Evolutionary conservation across 495 filamentous ascomycete genomes (phyloP), one percentile per base, ranked within the genome.

Genomic region (Daldinia grandis): DNA sequence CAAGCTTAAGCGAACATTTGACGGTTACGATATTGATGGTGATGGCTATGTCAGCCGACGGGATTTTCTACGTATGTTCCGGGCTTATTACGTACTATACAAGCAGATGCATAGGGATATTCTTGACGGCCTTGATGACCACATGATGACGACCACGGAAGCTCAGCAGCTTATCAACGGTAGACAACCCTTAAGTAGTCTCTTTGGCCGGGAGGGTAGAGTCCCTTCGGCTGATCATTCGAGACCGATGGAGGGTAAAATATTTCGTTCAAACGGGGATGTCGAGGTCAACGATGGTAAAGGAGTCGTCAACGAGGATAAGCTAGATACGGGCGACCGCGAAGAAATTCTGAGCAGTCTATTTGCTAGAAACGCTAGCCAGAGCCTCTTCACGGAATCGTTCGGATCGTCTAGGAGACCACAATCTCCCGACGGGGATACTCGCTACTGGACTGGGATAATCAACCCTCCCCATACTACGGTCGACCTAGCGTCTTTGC

Each of bases 51-150:
- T 98, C 19, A 90, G 90, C 71, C 85, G 96, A 7, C 91, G 92
- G 53, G 96, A 99, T 78, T 97, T 97, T 71, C 81, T 98, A 25
- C 90, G 93, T 24, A 89, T 99, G 76, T 97, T 98, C 82, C 85
- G 92, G 19, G 93, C 94, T 1, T 95, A 92, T 75, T 97, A 97
- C 76, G 88, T 90, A 4, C 85, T 97, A 1, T 95, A 90, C 74
- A 90, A 92, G 69, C 90, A 97, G 74, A 87, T 96, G 70, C 93
- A 94, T 37, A 86, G 86, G 51, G 93, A 98, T 68, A 90, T 97
- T 72, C 84, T 97, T 47, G 90, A 92, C 24, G 88, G 87, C 3
- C 85, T 93, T 75, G 92, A 96, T 68, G 92, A 96, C 60, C 91
- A 94, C 64, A 88, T 89, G 51, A 85, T 93, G 74, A 90, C 90